phyloP scores from a whole-genome alignment of 176 grass and related monocot species.

The Avena sativa region DNA sequence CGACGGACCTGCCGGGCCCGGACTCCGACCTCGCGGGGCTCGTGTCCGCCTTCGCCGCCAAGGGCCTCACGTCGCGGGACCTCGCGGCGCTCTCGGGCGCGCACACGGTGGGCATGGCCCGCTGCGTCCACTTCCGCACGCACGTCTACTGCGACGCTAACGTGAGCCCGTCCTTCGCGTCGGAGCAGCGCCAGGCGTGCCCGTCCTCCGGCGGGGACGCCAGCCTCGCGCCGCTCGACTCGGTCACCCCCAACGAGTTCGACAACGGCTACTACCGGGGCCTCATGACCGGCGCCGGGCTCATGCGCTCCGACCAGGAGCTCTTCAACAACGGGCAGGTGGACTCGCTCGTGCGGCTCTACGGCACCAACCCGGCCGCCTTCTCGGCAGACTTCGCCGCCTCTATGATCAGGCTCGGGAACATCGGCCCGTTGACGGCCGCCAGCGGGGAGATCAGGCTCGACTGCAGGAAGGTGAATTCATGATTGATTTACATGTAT shows the following conservation, averaged over 20 bases:
- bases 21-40: slow-evolving; percentile 41
- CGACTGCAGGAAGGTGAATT: slow-evolving; percentile 72
- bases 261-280: slow-evolving; percentile 75
- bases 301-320: slow-evolving; percentile 88
- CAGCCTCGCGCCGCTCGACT: slow-evolving; percentile 56
- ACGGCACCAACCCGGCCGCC: slow-evolving; percentile 55
- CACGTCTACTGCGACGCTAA: slow-evolving; percentile 68
- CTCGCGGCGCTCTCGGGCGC: slow-evolving; percentile 66
- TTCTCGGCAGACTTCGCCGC: slow-evolving; percentile 64
- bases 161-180: slow-evolving; percentile 46
- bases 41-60: slow-evolving; percentile 55
- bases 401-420: slow-evolving; percentile 75
- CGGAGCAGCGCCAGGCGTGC: slow-evolving; percentile 35
- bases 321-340: slow-evolving; percentile 72
- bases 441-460: slow-evolving; percentile 75
- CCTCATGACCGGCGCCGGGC: slow-evolving; percentile 55
- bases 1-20: slow-evolving; percentile 59
- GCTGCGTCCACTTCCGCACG: slow-evolving; percentile 53
- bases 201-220: slow-evolving; percentile 49
- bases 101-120: slow-evolving; percentile 66
- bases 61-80: slow-evolving; percentile 62
- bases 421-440: slow-evolving; percentile 55
- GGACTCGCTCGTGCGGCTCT: slow-evolving; percentile 57
- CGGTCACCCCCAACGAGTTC: slow-evolving; percentile 59
- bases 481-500: neutral